phyloP scores from a whole-genome alignment of 2,329 filamentous ascomycete genomes.

The Trichophyton verrucosum region DNA sequence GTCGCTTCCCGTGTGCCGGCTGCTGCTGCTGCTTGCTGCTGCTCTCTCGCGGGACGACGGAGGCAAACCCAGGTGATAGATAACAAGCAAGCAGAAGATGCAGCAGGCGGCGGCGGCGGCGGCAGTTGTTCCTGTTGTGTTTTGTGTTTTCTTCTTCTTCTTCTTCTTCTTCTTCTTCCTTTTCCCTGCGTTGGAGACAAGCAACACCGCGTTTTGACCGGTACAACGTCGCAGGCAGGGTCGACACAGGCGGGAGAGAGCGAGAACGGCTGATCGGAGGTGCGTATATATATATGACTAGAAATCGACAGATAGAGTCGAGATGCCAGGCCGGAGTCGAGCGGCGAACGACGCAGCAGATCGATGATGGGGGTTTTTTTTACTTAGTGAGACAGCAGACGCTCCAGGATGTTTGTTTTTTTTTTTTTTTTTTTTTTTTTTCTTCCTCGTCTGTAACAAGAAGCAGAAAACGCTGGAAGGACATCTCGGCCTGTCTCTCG shows the following conservation, averaged over 20 bases:
- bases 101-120: no score
- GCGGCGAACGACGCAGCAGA: not conserved
- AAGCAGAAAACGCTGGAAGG: not conserved
- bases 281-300: no score
- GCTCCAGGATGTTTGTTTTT: not conserved
- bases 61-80: not conserved
- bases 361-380: not conserved
- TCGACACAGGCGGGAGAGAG: no score
- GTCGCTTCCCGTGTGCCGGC: not conserved
- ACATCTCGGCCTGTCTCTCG: not conserved
- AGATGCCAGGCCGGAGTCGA: not conserved
- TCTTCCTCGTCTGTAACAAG: not conserved
- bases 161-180: no score
- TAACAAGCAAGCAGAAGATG: no score
- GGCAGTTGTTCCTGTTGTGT: no score
- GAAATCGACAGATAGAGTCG: not conserved
- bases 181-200: no score
- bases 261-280: no score
- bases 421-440: no score
- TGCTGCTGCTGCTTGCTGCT: not conserved
- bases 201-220: no score
- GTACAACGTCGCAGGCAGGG: no score
- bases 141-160: no score
- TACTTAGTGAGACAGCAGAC: conserved; percentile 1
- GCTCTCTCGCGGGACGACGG: not conserved